Base-by-base conservation (phyloP, 305 asterid genomes). In the Fraxinus baroniana region DNA sequence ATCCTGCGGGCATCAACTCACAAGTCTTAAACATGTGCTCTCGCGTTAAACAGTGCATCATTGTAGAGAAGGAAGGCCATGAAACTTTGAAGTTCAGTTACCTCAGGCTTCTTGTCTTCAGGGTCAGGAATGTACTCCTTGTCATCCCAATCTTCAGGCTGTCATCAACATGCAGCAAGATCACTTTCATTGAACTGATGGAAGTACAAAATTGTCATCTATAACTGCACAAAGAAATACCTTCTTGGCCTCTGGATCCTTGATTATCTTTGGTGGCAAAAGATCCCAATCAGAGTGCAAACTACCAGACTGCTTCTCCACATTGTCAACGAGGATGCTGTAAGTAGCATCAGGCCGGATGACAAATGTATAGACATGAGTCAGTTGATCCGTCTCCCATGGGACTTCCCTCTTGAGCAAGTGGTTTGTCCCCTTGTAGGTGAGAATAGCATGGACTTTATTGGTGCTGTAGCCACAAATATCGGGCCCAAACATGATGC, bases 71-170 rank as follows among this genome's bases (percentile, higher is more conserved):
- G 72, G 35, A 64, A 64, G 18, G 33, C n/a, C 32, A 3, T 64
- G 13, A 17, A 52, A 73, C 78, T 9, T 4, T 8, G 30, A 64
- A 64, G 70, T 12, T n/a, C 7, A 74, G 33, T 77, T 82, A 94
- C 99, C 92, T 91, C 98, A 22, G 99, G 99, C 88, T 96, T 96
- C 90, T 91, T 92, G 87, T 94, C 98, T 86, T 94, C 98, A 0
- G 99, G 98, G 82, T 96, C 99, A 82, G 93, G 74, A 85, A 96
- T 93, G 88, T 33, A 94, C 83, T 96, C 99, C 85, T 92, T 91
- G 0, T 93, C 99, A 87, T 96, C 98, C 99, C 99, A 96, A 86
- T 94, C 98, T 86, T 92, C 98, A 74, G 98, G 99, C 99, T 96
- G 90, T 60, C 78, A 86, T 79, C 74, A 36, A 77, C 28, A 86